A percentile compares a stretch with the other conserved stretches of the same genome.
phyloP scores from a whole-genome alignment of 805 yeast species.

The Candida wancherniae region DNA sequence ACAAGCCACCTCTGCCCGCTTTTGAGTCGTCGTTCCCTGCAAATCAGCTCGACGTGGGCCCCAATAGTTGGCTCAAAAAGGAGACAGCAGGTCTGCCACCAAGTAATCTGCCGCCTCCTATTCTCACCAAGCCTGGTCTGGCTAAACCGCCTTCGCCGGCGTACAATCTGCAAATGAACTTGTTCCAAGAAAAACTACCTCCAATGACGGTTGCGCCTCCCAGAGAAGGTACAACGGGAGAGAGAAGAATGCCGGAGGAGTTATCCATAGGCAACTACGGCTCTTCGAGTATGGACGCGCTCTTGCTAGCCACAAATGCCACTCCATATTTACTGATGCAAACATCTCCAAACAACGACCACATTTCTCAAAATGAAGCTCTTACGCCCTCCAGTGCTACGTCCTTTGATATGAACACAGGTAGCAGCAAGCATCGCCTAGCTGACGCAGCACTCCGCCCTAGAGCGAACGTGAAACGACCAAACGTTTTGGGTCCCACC shows the following conservation, averaged over 20 bases:
- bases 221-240: background rate
- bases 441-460: too few relatives aligned
- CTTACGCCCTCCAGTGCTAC: too few relatives aligned
- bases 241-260: background rate
- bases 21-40: too few relatives aligned
- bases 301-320: constrained; percentile 12
- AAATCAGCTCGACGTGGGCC: too few relatives aligned
- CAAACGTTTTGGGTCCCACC: too few relatives aligned
- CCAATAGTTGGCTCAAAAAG: background rate
- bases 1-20: too few relatives aligned
- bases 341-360: too few relatives aligned
- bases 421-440: too few relatives aligned
- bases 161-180: constrained; percentile 1
- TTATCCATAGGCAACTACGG: constrained; percentile 5
- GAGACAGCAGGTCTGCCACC: constrained; percentile 1
- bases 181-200: constrained; percentile 11
- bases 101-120: background rate
- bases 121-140: background rate
- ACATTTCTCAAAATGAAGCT: too few relatives aligned
- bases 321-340: too few relatives aligned
- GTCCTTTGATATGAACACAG: too few relatives aligned
- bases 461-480: too few relatives aligned
- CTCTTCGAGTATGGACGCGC: constrained; percentile 12
- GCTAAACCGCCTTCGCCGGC: background rate
- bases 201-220: constrained; percentile 8